Percentiles rank a stretch among this genome's conserved stretches.
phyloP scores from a whole-genome alignment of 441 rosid genomes.

The Gossypium schwendimanii region DNA sequence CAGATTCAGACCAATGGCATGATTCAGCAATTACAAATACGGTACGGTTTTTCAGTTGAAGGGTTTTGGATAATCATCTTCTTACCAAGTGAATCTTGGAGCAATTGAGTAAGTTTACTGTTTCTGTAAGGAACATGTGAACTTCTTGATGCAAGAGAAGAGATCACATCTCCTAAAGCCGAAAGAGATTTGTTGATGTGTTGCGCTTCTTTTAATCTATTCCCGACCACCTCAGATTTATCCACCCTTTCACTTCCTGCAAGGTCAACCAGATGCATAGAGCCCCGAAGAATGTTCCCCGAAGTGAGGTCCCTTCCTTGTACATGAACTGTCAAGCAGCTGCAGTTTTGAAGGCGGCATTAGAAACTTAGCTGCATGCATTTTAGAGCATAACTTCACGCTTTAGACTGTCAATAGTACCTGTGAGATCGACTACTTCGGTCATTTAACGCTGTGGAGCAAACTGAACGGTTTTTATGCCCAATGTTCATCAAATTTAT shows the following conservation, averaged over 20 bases:
- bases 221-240: conserved; percentile 64
- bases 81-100: conserved; percentile 72
- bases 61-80: conserved; percentile 14
- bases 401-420: conserved; percentile 17
- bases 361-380: conserved; percentile 3
- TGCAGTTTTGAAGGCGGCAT: conserved; percentile 20
- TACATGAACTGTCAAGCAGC: conserved; percentile 70
- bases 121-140: conserved; percentile 63
- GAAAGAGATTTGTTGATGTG: conserved; percentile 67
- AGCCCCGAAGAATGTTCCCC: conserved; percentile 50
- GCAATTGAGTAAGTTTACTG: conserved; percentile 69
- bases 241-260: conserved; percentile 77
- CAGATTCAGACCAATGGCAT: conserved; percentile 7
- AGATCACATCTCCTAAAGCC: conserved; percentile 66
- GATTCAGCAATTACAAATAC: background rate
- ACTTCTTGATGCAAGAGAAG: conserved; percentile 58
- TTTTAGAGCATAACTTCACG: background rate
- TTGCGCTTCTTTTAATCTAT: conserved; percentile 63
- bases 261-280: conserved; percentile 70
- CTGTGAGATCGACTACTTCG: conserved; percentile 83
- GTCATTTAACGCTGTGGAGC: conserved; percentile 72
- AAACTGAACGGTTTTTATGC: conserved; percentile 56
- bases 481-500: conserved; percentile 63
- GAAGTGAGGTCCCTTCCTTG: conserved; percentile 62
- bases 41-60: background rate